Percentiles rank a stretch among this genome's conserved stretches.
Conservation (phyloP, 768 basidiomycete genomes). For the Lactarius pseudohatsudake region DNA sequence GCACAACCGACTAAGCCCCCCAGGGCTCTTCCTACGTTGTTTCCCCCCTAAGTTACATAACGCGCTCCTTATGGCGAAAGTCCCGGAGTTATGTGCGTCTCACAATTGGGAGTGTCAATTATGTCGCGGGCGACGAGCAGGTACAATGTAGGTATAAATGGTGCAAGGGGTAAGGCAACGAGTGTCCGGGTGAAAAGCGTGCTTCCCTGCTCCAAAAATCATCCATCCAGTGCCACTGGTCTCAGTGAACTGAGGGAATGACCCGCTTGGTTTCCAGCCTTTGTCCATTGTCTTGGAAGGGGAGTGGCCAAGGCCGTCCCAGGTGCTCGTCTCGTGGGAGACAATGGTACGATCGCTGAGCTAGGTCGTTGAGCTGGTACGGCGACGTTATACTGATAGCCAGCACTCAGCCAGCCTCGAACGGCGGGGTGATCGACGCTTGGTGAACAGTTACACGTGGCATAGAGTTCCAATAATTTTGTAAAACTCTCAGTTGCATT, state of each 20-base stretch:
- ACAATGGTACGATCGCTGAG: neutral
- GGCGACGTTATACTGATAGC: neutral
- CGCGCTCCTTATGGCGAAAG: neutral
- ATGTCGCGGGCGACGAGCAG: slow-evolving; percentile 6
- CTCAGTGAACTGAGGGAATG: slow-evolving; percentile 15
- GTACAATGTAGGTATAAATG: slow-evolving; percentile 22
- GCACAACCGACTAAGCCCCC: neutral
- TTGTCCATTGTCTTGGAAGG: slow-evolving; percentile 14
- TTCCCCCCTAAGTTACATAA: neutral
- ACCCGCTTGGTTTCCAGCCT: slow-evolving; percentile 15
- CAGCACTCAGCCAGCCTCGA: slow-evolving; percentile 17
- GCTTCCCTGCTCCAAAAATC: neutral
- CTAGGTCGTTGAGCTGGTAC: neutral
- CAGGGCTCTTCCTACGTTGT: neutral
- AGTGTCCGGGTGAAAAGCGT: neutral
- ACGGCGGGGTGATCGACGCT: slow-evolving; percentile 21
- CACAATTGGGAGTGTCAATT: neutral
- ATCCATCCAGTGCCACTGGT: slow-evolving; percentile 20
- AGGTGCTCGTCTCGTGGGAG: slow-evolving; percentile 14
- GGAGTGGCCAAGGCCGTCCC: slow-evolving; percentile 1
- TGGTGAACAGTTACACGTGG: slow-evolving; percentile 20
- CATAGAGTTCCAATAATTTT: slow-evolving; percentile 21
- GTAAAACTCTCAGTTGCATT: slow-evolving; percentile 25
- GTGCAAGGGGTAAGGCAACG: neutral
- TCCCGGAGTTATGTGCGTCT: neutral